These are phyloP conservation scores for Trypanosoma avium DNA, from an alignment of 208 protist genomes.

Conservation along the genomic window DNA sequence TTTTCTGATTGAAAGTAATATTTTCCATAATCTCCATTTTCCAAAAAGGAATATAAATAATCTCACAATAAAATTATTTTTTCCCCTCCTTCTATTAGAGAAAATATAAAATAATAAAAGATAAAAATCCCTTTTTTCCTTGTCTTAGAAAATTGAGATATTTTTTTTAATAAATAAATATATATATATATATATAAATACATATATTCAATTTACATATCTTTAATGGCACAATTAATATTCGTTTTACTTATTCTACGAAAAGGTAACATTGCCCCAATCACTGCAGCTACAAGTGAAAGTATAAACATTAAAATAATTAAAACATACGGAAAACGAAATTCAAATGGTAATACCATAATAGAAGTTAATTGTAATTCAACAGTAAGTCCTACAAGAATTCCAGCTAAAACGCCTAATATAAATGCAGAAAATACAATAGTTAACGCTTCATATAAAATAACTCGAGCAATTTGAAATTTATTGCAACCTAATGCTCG, in stretches of 20 bases:
- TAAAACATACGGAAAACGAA: slow-evolving; percentile 88
- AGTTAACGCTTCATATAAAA: slow-evolving; percentile 93
- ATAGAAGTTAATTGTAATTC: slow-evolving; percentile 88
- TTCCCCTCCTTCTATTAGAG: no score
- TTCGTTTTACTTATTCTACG: slow-evolving; percentile 50
- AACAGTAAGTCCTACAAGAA: slow-evolving; percentile 79
- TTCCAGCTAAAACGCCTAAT: slow-evolving; percentile 67
- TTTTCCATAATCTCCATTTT: no score
- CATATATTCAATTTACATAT: slow-evolving; percentile 1
- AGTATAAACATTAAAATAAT: slow-evolving; percentile 76
- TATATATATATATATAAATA: background rate
- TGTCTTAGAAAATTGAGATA: no score
- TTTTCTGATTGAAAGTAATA: no score
- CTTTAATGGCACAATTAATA: slow-evolving; percentile 38
- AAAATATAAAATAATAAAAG: no score
- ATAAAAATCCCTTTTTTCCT: no score
- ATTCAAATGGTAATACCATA: slow-evolving; percentile 86
- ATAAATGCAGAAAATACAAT: slow-evolving; percentile 92
- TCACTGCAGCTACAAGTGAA: slow-evolving; percentile 77
- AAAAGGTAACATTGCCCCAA: slow-evolving; percentile 86
- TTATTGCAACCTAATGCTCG: slow-evolving; percentile 89
- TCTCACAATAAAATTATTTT: background rate
- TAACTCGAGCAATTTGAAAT: slow-evolving; percentile 79
- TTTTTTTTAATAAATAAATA: slow-evolving; percentile 1
- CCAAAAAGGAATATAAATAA: slow-evolving; percentile 9